phyloP scores from a whole-genome alignment of 2,329 filamentous ascomycete genomes.

The Fusarium sp. region DNA sequence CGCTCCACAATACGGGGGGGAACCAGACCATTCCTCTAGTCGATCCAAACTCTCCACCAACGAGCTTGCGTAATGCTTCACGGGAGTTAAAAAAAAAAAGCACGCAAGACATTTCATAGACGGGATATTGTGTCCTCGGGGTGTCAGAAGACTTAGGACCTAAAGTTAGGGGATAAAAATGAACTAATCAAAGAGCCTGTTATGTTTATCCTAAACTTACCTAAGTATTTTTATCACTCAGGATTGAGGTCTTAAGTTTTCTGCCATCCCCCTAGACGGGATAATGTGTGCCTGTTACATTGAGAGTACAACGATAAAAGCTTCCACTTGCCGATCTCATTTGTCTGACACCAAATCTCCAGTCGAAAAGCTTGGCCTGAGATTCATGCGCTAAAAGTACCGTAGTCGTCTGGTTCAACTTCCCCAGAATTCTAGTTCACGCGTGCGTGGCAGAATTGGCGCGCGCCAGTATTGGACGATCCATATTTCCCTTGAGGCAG shows the following conservation, averaged over 20 bases:
- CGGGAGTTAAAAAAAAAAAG: conserved; percentile 11
- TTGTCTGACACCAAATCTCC: conserved; percentile 22
- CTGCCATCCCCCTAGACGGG: not conserved
- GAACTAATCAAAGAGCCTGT: too few relatives aligned
- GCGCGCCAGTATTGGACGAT: conserved; percentile 25
- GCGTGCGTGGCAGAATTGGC: conserved; percentile 14
- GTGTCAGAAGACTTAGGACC: too few relatives aligned
- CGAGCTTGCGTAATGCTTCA: conserved; percentile 44
- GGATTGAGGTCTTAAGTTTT: too few relatives aligned
- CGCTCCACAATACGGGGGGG: conserved; percentile 33
- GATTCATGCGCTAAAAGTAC: conserved; percentile 16
- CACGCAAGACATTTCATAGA: conserved; percentile 3
- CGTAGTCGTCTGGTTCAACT: conserved; percentile 4
- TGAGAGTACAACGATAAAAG: conserved; percentile 9
- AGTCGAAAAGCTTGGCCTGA: conserved; percentile 32
- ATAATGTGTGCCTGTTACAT: conserved; percentile 15
- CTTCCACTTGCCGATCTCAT: conserved; percentile 32
- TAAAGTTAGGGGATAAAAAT: too few relatives aligned
- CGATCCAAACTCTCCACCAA: conserved; percentile 26
- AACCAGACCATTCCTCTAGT: conserved; percentile 43
- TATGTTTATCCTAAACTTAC: not conserved
- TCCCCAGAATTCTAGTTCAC: conserved; percentile 32
- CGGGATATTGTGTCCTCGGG: not conserved
- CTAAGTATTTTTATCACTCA: not conserved
- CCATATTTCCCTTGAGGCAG: conserved; percentile 22